Evolutionary conservation across 2,329 filamentous ascomycete genomes (phyloP).

Genomic region (Calonectria pauciramosa): DNA sequence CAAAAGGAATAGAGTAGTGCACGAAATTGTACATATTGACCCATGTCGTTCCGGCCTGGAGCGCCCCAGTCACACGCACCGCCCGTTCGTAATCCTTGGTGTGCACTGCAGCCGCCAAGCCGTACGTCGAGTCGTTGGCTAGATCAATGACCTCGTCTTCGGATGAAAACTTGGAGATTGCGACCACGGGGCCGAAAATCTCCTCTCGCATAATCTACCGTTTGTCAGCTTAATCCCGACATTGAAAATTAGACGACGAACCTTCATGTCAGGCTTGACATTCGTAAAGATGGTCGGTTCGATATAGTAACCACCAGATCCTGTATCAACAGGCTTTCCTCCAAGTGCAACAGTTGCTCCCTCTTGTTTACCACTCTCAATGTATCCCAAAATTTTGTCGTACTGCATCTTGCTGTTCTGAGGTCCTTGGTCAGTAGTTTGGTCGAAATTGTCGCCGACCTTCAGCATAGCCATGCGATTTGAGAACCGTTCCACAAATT

Average conservation of each 20-base stretch:
- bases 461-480: conserved; percentile 70
- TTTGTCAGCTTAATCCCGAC: background rate
- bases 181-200: conserved; percentile 60
- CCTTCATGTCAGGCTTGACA: conserved; percentile 56
- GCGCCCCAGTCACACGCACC: conserved; percentile 64
- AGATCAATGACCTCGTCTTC: conserved; percentile 57
- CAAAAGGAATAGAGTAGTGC: conserved; percentile 59
- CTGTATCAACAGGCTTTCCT: background rate
- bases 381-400: conserved; percentile 77
- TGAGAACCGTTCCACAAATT: conserved; percentile 74
- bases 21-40: conserved; percentile 62
- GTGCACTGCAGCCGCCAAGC: conserved; percentile 73
- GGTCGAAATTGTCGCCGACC: conserved; percentile 78
- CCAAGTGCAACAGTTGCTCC: background rate
- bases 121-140: conserved; percentile 69
- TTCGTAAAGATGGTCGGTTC: background rate
- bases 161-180: conserved; percentile 56
- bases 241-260: conserved; percentile 40
- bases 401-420: conserved; percentile 80
- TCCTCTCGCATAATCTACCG: conserved; percentile 53
- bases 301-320: background rate
- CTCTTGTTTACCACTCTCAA: conserved; percentile 75
- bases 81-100: conserved; percentile 67
- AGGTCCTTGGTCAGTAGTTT: conserved; percentile 79
- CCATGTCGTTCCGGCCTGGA: conserved; percentile 72